phyloP scores from a whole-genome alignment of 768 basidiomycete genomes.

The Termitomyces eurrhizus region DNA sequence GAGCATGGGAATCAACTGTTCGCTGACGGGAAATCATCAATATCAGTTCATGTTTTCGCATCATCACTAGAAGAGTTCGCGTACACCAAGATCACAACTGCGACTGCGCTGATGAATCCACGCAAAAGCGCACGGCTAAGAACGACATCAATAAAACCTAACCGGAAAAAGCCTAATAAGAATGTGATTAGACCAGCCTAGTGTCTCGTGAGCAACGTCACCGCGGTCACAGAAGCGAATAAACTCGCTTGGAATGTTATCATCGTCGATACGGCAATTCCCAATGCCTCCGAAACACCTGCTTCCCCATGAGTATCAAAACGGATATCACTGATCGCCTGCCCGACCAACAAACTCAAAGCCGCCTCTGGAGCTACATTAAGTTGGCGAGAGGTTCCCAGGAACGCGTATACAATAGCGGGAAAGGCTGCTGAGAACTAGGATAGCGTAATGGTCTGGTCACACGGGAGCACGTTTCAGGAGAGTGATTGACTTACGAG shows the following conservation, averaged over 20 bases:
- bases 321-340: conserved; percentile 72
- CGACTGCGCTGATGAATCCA: conserved; percentile 85
- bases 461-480: neutral
- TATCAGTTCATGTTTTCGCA: conserved; percentile 1
- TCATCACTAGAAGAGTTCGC: conserved; percentile 20
- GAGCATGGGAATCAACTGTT: conserved; percentile 88
- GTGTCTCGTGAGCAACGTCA: neutral
- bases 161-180: conserved; percentile 77
- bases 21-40: conserved; percentile 36
- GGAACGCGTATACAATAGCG: conserved; percentile 83
- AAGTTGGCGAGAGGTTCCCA: conserved; percentile 80
- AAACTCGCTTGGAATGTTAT: conserved; percentile 74
- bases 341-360: conserved; percentile 81
- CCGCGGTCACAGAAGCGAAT: neutral
- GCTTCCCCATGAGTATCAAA: conserved; percentile 41
- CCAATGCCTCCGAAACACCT: conserved; percentile 44
- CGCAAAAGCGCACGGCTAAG: conserved; percentile 84
- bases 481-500: conserved; percentile 48
- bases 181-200: conserved; percentile 86
- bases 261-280: conserved; percentile 69
- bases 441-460: neutral
- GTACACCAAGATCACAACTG: conserved; percentile 80
- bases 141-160: conserved; percentile 93
- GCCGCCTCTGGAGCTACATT: conserved; percentile 90
- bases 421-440: conserved; percentile 86